These are phyloP conservation scores for Grigorovia yakushimaensis DNA, from an alignment of 805 yeast genomes.

Conservation along the genomic window DNA sequence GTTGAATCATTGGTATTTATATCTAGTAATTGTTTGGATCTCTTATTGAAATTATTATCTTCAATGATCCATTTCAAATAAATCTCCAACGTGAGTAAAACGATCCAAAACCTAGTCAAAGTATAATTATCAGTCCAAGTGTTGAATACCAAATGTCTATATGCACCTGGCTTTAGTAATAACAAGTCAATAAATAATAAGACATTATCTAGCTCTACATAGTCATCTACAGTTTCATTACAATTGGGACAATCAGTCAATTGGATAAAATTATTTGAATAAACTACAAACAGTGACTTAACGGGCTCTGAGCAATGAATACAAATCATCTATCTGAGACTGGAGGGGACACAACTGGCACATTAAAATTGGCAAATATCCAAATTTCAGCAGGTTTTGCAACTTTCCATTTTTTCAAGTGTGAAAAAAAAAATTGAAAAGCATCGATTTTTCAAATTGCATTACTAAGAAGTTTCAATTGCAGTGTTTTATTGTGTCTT, in stretches of 20 bases:
- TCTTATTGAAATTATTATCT: constrained; percentile 40
- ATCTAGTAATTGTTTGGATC: background rate
- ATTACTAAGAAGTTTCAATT: background rate
- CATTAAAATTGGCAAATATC: too few relatives aligned
- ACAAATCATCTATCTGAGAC: constrained; percentile 62
- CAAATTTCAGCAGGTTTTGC: too few relatives aligned
- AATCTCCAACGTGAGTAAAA: constrained; percentile 74
- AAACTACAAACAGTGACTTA: constrained; percentile 55
- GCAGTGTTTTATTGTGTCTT: too few relatives aligned
- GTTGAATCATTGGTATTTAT: background rate
- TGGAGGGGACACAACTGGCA: too few relatives aligned
- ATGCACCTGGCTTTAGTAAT: constrained; percentile 78
- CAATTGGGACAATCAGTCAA: constrained; percentile 70
- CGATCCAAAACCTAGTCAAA: constrained; percentile 42
- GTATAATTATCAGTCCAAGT: constrained; percentile 17
- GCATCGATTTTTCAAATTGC: background rate
- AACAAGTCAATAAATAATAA: constrained; percentile 74
- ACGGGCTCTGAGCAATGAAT: constrained; percentile 74
- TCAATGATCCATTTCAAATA: constrained; percentile 88
- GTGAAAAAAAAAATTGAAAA: background rate
- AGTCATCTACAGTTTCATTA: constrained; percentile 71
- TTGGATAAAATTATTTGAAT: constrained; percentile 69
- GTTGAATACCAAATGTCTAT: constrained; percentile 78
- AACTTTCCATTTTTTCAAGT: too few relatives aligned
- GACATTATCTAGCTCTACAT: constrained; percentile 83